Percentiles rank a stretch among this genome's conserved stretches.
Conservation (phyloP, 78 protist genomes). For the Diacronema lutheri region DNA sequence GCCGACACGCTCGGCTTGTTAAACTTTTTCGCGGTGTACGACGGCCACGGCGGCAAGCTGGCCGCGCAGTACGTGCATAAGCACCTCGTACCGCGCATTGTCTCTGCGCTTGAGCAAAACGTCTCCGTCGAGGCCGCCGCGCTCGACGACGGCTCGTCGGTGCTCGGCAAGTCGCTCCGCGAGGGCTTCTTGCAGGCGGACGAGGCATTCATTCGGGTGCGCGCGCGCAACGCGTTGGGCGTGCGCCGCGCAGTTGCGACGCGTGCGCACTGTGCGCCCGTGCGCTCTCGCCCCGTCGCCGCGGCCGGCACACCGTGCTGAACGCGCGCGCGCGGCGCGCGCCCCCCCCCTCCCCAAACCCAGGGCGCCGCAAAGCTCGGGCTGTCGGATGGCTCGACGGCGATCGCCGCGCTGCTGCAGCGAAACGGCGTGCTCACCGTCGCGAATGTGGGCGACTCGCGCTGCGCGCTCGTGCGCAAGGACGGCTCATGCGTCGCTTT, state of each 20-base stretch:
- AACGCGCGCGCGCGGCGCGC: too few species aligned
- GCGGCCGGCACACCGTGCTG: too few species aligned
- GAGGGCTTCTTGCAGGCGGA: not conserved
- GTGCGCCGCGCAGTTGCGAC: too few species aligned
- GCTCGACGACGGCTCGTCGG: not conserved
- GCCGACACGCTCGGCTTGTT: not conserved
- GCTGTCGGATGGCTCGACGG: constrained; percentile 4
- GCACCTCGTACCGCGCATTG: not conserved
- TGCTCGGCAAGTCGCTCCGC: not conserved
- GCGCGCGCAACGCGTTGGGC: too few species aligned
- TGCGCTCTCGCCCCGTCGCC: too few species aligned
- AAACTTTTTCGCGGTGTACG: constrained; percentile 13
- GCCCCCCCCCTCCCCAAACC: too few species aligned
- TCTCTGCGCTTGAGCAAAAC: not conserved
- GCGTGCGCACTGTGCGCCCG: too few species aligned
- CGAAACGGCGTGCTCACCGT: not conserved
- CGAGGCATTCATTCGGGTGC: not conserved
- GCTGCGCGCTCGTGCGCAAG: not conserved
- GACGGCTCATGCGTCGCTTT: not conserved
- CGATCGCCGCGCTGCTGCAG: not conserved
- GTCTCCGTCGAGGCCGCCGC: not conserved
- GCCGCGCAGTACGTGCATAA: not conserved
- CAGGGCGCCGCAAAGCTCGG: not conserved
- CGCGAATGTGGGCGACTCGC: constrained; percentile 13
- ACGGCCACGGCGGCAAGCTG: constrained; percentile 27